Evolutionary conservation across 2,329 filamentous ascomycete species (phyloP).

Genomic region (Eutypa lata): DNA sequence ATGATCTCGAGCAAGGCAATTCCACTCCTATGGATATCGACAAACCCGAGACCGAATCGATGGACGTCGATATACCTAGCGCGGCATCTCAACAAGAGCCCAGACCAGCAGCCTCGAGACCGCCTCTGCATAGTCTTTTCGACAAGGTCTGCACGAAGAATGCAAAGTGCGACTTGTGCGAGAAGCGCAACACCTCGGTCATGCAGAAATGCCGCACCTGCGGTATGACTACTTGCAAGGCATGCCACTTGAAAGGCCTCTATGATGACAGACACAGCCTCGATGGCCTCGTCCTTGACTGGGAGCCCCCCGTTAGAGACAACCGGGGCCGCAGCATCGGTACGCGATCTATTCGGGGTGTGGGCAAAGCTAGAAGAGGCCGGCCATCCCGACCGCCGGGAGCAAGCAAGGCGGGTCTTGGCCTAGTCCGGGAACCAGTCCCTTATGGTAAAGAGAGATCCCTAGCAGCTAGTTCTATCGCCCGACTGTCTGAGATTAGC

Average conservation of each 20-base stretch:
- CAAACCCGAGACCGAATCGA: neutral
- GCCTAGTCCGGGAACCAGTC: neutral
- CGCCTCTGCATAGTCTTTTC: slow-evolving; percentile 6
- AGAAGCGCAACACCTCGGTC: neutral
- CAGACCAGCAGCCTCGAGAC: neutral
- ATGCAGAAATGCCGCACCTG: neutral
- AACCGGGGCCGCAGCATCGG: neutral
- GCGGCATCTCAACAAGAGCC: neutral
- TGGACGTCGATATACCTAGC: neutral
- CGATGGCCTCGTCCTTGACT: neutral
- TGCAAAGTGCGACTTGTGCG: neutral
- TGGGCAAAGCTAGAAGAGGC: neutral
- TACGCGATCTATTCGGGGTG: neutral
- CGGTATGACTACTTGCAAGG: neutral
- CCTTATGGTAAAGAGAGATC: neutral
- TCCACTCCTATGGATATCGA: neutral
- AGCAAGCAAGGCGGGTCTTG: too few relatives aligned
- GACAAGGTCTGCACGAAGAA: neutral
- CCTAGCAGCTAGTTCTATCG: neutral
- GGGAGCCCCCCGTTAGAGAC: neutral
- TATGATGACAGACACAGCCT: neutral
- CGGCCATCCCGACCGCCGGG: neutral
- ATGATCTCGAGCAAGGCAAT: neutral
- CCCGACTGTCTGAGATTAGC: neutral
- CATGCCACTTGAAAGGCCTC: neutral